Conservation (phyloP, 1,284 basidiomycete genomes). For the Marasmius sp. region DNA sequence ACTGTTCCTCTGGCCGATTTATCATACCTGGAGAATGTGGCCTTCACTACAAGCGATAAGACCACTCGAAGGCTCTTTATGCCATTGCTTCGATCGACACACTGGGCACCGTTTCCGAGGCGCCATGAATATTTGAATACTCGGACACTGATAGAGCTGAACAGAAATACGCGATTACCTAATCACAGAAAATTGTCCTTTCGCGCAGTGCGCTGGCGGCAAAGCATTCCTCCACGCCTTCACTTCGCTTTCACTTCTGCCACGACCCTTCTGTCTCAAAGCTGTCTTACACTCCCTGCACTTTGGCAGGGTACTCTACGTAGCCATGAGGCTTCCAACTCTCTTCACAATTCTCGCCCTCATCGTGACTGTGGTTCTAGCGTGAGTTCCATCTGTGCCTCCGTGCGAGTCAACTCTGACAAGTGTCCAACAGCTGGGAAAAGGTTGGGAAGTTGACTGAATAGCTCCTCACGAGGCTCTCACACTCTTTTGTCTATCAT, state of each 20-base stretch:
- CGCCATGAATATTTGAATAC: constrained; percentile 42
- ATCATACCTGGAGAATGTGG: constrained; percentile 70
- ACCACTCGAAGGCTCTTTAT: constrained; percentile 72
- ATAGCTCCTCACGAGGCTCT: constrained; percentile 14
- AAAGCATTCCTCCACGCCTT: neutral
- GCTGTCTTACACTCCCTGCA: too few species aligned
- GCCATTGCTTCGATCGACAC: constrained; percentile 79
- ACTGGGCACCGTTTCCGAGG: constrained; percentile 59
- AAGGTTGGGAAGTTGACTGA: constrained; percentile 37
- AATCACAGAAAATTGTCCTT: neutral
- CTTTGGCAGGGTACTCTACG: neutral
- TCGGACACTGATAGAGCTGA: neutral
- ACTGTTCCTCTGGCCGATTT: neutral
- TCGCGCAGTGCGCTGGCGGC: neutral
- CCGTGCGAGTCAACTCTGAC: neutral
- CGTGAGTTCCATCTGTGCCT: constrained; percentile 19
- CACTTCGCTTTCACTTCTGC: neutral
- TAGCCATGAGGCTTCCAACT: constrained; percentile 30
- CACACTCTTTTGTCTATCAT: constrained; percentile 3
- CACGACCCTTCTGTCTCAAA: too few species aligned
- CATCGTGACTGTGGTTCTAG: constrained; percentile 30
- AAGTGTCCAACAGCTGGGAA: constrained; percentile 41
- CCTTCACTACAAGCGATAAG: constrained; percentile 76
- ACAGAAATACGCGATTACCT: neutral
- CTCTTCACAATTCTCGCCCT: constrained; percentile 27